Evolutionary conservation across 345 rosid species (phyloP).

Genomic region (Eucalyptus pauciflora): DNA sequence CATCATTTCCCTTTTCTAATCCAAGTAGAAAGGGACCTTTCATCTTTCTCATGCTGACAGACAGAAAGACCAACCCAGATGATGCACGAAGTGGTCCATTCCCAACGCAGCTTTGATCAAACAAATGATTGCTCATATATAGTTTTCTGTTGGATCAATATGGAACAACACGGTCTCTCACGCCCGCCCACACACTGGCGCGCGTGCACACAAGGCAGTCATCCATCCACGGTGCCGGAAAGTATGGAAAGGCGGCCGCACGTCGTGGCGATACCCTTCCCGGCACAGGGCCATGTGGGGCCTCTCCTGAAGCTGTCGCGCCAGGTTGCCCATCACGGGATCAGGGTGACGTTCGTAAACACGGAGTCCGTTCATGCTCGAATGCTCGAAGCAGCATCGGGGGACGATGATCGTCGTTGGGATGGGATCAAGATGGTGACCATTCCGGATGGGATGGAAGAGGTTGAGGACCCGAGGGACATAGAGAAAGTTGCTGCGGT

Average conservation of each 20-base stretch:
- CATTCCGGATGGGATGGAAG: slow-evolving; percentile 3
- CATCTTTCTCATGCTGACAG: not conserved
- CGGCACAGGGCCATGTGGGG: slow-evolving; percentile 20
- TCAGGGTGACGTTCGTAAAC: slow-evolving; percentile 26
- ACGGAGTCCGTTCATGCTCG: slow-evolving; percentile 2
- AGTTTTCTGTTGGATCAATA: not conserved
- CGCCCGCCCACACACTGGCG: not conserved
- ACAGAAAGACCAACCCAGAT: not conserved
- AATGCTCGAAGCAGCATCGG: slow-evolving; percentile 5
- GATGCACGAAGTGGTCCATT: not conserved
- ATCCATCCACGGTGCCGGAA: not conserved
- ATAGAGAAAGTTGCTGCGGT: not conserved
- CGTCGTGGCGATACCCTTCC: slow-evolving; percentile 9
- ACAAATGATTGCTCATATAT: not conserved
- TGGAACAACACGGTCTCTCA: not conserved
- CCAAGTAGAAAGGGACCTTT: not conserved
- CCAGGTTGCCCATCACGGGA: slow-evolving; percentile 12
- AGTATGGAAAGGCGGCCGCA: not conserved
- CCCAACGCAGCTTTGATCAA: not conserved
- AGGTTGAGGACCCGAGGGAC: not conserved
- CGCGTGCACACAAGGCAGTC: not conserved
- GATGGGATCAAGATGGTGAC: slow-evolving; percentile 1
- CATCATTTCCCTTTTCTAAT: not conserved
- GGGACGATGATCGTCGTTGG: not conserved
- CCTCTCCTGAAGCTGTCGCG: slow-evolving; percentile 23